Evolutionary conservation across 2,329 filamentous ascomycete species (phyloP), one percentile per base, ranked within the genome.

Genomic region (Huntiella savannae): DNA sequence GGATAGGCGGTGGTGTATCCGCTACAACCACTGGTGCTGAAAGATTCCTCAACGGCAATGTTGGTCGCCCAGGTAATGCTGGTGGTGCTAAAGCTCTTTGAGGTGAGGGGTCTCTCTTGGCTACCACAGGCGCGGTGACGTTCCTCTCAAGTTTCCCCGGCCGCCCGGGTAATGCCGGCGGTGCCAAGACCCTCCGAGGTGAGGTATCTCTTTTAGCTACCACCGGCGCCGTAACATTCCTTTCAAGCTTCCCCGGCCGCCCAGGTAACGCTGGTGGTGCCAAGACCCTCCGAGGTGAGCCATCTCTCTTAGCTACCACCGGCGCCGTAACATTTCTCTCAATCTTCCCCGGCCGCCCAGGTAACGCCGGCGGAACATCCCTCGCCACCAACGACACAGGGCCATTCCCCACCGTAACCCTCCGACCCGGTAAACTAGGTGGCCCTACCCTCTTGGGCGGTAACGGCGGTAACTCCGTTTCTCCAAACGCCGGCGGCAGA

Each of bases 401-500:
- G 1, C 39, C 17, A n/a, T 17, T 3, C 19, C 17, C 17, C 17
- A 32, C 3, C 6, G 19, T 13, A 57, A 54, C 34, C 5, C 16
- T 15, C 17, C 36, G 13, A 16, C 36, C 7, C 15, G 44, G 19
- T 8, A 19, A n/a, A 10, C n/a, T 17, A 3, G 22, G 35, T 19
- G 12, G 13, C 5, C 13, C 37, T 4, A 1, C 58, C 38, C 64
- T 61, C 34, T 63, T 59, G 4, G 48, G 45, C 1, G 45, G 36
- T 5, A 48, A 33, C 15, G 42, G 13, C 4, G 33, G 33, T n/a
- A 37, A 15, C 32, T 42, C 70, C n/a, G 71, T 62, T 33, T 69
- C 63, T 45, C 74, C 72, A 41, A 73, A 64, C 0, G 67, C 57
- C 1, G 75, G 74, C 2, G 75, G 72, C 16, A 79, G 56, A 45